Evolutionary conservation across 345 rosid species (phyloP), one percentile per base, ranked within the genome.

Genomic region (Acer saccharum): DNA sequence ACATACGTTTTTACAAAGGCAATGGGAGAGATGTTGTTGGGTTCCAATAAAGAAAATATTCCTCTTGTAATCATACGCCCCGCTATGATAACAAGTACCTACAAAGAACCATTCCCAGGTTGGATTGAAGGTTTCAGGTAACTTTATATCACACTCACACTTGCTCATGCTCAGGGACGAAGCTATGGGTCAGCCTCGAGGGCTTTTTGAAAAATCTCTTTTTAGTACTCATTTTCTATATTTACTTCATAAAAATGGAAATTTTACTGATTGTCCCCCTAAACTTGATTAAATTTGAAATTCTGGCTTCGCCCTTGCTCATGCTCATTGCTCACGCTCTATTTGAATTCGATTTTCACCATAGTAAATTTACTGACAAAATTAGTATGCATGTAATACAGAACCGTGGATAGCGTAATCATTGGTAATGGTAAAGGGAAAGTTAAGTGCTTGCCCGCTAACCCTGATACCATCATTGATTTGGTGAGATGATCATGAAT

Each of bases 1-100:
- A 86, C 94, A 0, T 94, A 91, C 43, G 92, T 85, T 29, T 92
- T 92, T 70, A 92, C 98, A 10, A 94, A 94, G 85, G 90, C 98
- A 43, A 94, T 86, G 97, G 97, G 88, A 65, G 97, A 90, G 74
- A 92, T 93, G 96, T 67, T 90, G 71, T 79, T 92, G 57, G 87
- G 79, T 12, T 50, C 17, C 9, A 29, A 14, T 3, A 89, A 86
- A 79, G 96, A 81, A 7, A 80, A 83, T 16, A 44, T 87, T 16
- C 89, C 96, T 2, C 81, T 89, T 1, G 91, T 88, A n/a, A 82
- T 90, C 0, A 69, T 92, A 13, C 90, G 97, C 17, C 95, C 97
- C 0, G 81, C 97, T 13, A 93, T 92, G 55, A 83, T 94, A 46
- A 82, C 89, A 43, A 92, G 96, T 71, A 91, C 98, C 68, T 88